Base-by-base conservation (phyloP, 2,329 filamentous ascomycete genomes). In the Onygenales sp. region DNA sequence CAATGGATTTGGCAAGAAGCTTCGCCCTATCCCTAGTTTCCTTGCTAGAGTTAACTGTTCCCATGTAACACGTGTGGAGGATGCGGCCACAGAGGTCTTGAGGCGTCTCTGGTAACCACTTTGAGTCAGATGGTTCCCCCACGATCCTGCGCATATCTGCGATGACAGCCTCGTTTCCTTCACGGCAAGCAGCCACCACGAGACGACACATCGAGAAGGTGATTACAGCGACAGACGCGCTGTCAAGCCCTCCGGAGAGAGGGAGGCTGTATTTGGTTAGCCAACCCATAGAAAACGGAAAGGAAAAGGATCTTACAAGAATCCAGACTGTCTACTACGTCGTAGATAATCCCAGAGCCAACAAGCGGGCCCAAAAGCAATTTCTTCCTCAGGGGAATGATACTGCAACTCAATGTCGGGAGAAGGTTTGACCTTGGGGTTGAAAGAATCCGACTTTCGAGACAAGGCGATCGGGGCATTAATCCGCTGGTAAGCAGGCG, bases 21-120 rank as follows among this genome's bases (percentile, higher is more conserved):
- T 78, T 78, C 2, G 87, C 85, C 42, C 87, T 75, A 48, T 74
- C 72, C 6, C 86, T 72, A 0, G 86, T 89, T 58, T 88, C 84
- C 38, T 72, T 70, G 52, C 84, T 84, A 57, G 84, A 79, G 59
- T 75, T 72, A 65, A 82, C 87, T 56, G 61, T 89, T 5, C 85
- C 86, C 81, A 88, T 85, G 68, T 82, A 87, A 31, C 76, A 72
- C 1, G 83, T 87, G 57, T 78, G 76, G 57, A 85, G 81, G 14
- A 85, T 71, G 2, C 72, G 68, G 48, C 70, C 68, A 54, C 75
- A 81, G 21, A 86, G 73, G 43, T 84, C 80, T 58, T 85, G 71
- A 0, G 83, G 73, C 0, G 77, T 80, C 27, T 71, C 70, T 1
- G 81, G 80, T 0, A 79, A 42, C 9, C 65, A 63, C 52, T 75